These are phyloP conservation scores for Prosopis cineraria DNA, from an alignment of 306 rosid species.

Conservation along the genomic window DNA sequence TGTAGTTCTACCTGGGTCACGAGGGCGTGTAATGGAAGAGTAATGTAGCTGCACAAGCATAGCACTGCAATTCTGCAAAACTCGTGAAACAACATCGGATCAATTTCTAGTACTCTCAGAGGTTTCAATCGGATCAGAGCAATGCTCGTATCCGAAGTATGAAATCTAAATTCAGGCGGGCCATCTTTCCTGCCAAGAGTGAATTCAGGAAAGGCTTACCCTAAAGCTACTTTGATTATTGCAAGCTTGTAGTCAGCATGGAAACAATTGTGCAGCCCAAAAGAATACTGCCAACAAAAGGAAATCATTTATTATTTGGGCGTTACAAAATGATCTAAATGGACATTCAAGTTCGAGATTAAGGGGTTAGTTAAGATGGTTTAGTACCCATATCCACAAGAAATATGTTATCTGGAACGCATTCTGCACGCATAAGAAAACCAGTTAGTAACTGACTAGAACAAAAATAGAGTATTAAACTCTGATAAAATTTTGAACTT, in stretches of 20 bases:
- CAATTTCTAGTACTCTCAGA: not conserved
- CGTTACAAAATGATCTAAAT: not conserved
- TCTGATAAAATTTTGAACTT: not conserved
- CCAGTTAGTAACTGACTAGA: constrained; percentile 11
- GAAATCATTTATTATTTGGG: constrained; percentile 27
- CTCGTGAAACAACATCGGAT: constrained; percentile 9
- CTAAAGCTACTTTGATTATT: constrained; percentile 53
- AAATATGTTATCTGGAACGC: constrained; percentile 82
- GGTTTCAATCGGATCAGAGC: constrained; percentile 8
- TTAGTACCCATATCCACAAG: constrained; percentile 84
- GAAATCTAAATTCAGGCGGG: not conserved
- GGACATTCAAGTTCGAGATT: constrained; percentile 13
- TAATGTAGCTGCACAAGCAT: constrained; percentile 81
- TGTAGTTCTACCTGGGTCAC: constrained; percentile 70
- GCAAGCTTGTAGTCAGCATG: constrained; percentile 58
- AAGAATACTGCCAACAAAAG: constrained; percentile 66
- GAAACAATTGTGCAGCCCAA: constrained; percentile 75
- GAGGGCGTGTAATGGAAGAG: constrained; percentile 91
- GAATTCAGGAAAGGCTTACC: constrained; percentile 58
- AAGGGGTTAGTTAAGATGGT: constrained; percentile 19
- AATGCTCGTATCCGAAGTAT: not conserved
- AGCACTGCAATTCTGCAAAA: constrained; percentile 58
- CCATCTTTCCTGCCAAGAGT: not conserved
- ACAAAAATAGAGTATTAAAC: not conserved
- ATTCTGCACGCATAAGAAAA: constrained; percentile 66